Base-by-base conservation (phyloP, 1,284 basidiomycete species). In the Leccinum huronense region DNA sequence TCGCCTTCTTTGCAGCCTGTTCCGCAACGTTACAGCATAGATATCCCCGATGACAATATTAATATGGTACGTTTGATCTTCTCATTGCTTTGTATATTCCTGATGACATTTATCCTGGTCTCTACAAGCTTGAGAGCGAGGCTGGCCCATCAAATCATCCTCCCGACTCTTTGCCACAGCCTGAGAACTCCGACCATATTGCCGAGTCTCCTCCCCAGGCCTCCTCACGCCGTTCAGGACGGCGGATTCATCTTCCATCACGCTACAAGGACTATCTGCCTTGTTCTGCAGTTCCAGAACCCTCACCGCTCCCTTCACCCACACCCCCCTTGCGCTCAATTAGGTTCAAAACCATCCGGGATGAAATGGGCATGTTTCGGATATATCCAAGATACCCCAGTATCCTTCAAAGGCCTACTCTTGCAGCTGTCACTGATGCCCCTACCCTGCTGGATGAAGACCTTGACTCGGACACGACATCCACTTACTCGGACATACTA, bases 371-470 rank as follows among this genome's bases (percentile, higher is more conserved):
- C 1, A 11, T 59, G 48, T 59, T 53, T 27, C 33, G 1, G 2
- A n/a, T 59, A 27, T 59, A 59, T 45, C 33, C 48, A 5, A 59
- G 45, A 27, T 53, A 59, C 14, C 33, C 58, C 51, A 33, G 19
- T 27, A 31, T 36, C 5, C 3, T 23, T 30, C 16, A 51, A 30
- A 2, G 10, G 7, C 6, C 6, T n/a, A 27, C 7, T 30, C 45
- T 59, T 16, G 2, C 6, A 1, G 13, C 19, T 16, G 33, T 59
- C 13, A 36, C 58, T 4, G 48, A 59, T 30, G 33, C 58, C 3
- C 23, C 33, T 11, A 27, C 45, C 8, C 40, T 59, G 2, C 45
- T 51, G 33, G 10, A 34, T 31, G 27, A 27, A 13, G 51, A 54
- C n/a, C 27, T 14, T 13, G 11, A 27, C 51, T 30, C 30, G 5